Evolutionary conservation across 768 basidiomycete species (phyloP), one percentile per base, ranked within the genome.

Genomic region (Phylloporus sp.): DNA sequence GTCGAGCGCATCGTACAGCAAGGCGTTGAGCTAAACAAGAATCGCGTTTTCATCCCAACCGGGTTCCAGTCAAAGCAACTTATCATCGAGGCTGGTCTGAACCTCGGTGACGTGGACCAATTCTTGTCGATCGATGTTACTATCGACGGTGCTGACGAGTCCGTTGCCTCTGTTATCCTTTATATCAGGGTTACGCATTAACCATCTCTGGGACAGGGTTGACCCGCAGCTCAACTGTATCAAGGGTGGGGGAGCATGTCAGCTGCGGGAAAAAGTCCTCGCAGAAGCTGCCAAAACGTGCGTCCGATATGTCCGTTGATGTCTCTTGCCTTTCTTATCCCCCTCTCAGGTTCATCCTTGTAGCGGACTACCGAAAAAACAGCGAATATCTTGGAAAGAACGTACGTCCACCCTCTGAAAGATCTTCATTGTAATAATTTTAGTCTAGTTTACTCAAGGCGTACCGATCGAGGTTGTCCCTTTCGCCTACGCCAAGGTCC

Each of bases 91-190:
- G 83, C 85, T 23, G 80, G 84, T 6, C 75, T 97, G 13, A 80
- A 70, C 28, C 80, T 97, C 5, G 95, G 93, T 29, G 95, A 97
- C 63, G 84, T 94, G 13, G 88, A 93, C 63, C 86, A 93, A 66
- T 94, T 88, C 70, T 85, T 88, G 5, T 74, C 76, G 2, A 86
- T 98, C 49, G 97, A 99, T 62, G 91, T 98, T n/a, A 97, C 95
- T 1, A 83, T 99, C 38, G 97, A 99, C 65, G 95, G 95, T 39
- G 95, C 95, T 3, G 95, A 98, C 56, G 95, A 97, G 91, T 95
- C 58, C 58, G 90, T 70, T 2, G 8, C 39, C 1, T 46, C 15
- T 31, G 23, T 34, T 32, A 9, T 18, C 22, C 34, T 43, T 42
- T 13, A 6, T 41, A 11, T 24, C 18, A 23, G 18, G 9, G 27